Conservation (phyloP, 345 rosid species). For the rapeseed (Brassica napus) region DNA sequence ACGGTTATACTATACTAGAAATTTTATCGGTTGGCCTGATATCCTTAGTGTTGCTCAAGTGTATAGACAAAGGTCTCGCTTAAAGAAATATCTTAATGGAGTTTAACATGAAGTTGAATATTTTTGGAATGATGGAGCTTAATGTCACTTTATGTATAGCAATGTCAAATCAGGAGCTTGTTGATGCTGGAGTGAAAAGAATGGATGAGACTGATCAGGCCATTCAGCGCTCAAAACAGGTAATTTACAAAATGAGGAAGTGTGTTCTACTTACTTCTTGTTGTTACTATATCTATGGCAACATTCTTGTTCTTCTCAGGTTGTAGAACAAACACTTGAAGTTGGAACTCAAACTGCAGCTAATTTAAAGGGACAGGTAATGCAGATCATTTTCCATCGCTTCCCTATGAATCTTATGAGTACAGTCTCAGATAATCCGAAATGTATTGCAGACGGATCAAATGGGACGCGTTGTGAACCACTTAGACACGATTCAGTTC, state of each 20-base stretch:
- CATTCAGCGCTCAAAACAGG: conserved; percentile 93
- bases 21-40: conserved; percentile 7
- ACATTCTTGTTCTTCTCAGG: conserved; percentile 48
- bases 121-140: conserved; percentile 16
- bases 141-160: conserved; percentile 46
- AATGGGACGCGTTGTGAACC: conserved; percentile 97
- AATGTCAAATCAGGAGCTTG: conserved; percentile 92
- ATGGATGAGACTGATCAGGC: conserved; percentile 99
- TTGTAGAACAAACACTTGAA: conserved; percentile 94
- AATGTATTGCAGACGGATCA: conserved; percentile 79
- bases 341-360: conserved; percentile 97
- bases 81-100: neutral
- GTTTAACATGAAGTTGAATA: neutral
- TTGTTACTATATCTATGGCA: conserved; percentile 19
- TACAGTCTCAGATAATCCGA: neutral
- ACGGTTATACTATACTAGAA: neutral
- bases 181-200: conserved; percentile 71
- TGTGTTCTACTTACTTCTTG: neutral
- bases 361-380: conserved; percentile 90
- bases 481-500: conserved; percentile 95
- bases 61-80: neutral
- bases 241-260: conserved; percentile 17
- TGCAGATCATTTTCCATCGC: neutral
- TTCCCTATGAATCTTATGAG: neutral
- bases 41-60: neutral